Base-by-base conservation (phyloP, 805 yeast genomes). In the Blastobotrys parvus region DNA sequence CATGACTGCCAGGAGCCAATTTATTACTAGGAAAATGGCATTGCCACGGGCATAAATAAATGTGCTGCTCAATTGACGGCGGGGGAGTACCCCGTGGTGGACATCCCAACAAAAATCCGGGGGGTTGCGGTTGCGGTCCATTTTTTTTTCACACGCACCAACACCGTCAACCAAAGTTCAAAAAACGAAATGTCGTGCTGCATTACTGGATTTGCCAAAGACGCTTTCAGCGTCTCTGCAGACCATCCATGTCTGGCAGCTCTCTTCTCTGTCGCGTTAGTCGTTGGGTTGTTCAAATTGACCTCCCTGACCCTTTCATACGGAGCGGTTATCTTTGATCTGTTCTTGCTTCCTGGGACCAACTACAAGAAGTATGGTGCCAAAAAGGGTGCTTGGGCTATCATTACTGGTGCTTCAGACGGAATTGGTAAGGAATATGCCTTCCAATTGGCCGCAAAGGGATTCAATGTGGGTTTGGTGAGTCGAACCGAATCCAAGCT, bases 391-490 rank as follows among this genome's bases (percentile, higher is more conserved):
- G 70, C 75, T 33, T 92, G 96, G 90, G 96, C 97, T n/a, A 83
- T 92, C 25, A 75, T 92, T 15, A 92, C 98, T 4, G 98, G 98
- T 45, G 94, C 97, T 3, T 86, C 97, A 38, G 97, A 92, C 61
- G 98, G 98, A 29, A 82, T 92, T 57, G 98, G 98, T 45, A 87
- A 89, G 60, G 95, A 92, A 62, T 92, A 76, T 59, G 80, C 96
- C 1, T 58, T 65, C 20, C 97, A 90, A 65, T 72, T 92, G 63
- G 98, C 97, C 10, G 63, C 72, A 42, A 78, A 74, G 51, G 95
- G 95, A 1, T 82, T 89, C 62, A 89, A 88, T 54, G 62, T 92
- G 38, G 79, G 86, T 10, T 71, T 92, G 52, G 79, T 90, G 13
- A 84, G 96, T 20, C 78, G 98, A 65, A 87, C 95, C 15, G 72